phyloP scores from a whole-genome alignment of 495 filamentous ascomycete genomes.

The Astrothelium subdiscretum region DNA sequence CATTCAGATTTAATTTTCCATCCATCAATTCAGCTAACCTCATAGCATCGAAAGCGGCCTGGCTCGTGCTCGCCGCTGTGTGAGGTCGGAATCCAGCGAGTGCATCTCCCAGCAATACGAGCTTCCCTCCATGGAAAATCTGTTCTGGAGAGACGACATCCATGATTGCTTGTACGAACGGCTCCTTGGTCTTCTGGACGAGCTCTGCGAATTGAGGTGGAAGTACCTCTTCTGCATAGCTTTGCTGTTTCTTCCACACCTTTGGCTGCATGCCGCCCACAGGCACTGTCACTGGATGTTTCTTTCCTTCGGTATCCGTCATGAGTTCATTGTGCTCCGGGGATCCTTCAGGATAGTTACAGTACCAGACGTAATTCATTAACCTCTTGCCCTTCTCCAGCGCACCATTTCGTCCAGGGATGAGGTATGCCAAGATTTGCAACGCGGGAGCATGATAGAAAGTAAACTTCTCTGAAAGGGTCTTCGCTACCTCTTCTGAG shows the following conservation, averaged over 20 bases:
- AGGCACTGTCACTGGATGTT: conserved; percentile 38
- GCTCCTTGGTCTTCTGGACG: conserved; percentile 13
- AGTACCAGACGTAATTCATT: conserved; percentile 49
- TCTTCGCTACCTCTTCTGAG: conserved; percentile 17
- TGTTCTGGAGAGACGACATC: conserved; percentile 11
- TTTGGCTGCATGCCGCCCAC: conserved; percentile 33
- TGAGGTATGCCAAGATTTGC: conserved; percentile 41
- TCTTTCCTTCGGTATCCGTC: conserved; percentile 38
- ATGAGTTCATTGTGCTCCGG: conserved; percentile 38
- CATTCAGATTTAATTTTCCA: conserved; percentile 27
- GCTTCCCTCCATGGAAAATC: conserved; percentile 13
- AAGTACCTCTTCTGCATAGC: conserved; percentile 30
- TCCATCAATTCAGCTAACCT: conserved; percentile 15
- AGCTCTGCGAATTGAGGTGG: conserved; percentile 42
- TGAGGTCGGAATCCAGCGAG: conserved; percentile 17
- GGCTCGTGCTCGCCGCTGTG: conserved; percentile 15
- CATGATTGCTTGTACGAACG: conserved; percentile 18
- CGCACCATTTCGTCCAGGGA: conserved; percentile 39
- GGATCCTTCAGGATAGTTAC: conserved; percentile 37
- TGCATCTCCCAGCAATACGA: conserved; percentile 19
- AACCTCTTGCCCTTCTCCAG: conserved; percentile 36
- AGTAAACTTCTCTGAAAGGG: conserved; percentile 31
- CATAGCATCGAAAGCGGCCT: conserved; percentile 21
- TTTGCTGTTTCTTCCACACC: conserved; percentile 35
- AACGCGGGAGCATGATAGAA: conserved; percentile 35